phyloP scores from a whole-genome alignment of 2,329 filamentous ascomycete genomes.

The Clarireedia homoeocarpa region DNA sequence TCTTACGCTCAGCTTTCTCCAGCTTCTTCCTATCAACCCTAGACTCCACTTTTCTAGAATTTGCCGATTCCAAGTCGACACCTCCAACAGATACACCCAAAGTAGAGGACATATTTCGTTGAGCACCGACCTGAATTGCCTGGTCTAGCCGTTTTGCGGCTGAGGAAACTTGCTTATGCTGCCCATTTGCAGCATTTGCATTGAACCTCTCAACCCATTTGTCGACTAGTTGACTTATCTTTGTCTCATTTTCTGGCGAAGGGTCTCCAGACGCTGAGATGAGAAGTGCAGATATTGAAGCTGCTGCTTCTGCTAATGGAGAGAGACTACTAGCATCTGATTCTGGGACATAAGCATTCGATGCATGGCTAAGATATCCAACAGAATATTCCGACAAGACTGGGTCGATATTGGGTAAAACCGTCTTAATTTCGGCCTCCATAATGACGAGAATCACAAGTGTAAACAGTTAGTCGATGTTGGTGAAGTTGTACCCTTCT shows the following conservation, averaged over 20 bases:
- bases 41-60: conserved; percentile 88
- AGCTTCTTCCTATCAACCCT: conserved; percentile 98
- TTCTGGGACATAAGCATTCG: conserved; percentile 71
- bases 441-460: conserved; percentile 37
- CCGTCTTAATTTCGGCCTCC: conserved; percentile 80
- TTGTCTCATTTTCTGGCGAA: conserved; percentile 61
- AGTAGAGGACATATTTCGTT: conserved; percentile 94
- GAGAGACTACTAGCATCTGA: conserved; percentile 61
- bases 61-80: conserved; percentile 91
- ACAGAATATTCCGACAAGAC: conserved; percentile 87
- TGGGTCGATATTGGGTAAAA: conserved; percentile 81
- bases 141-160: conserved; percentile 83
- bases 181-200: conserved; percentile 62
- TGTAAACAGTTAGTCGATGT: background rate
- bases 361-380: conserved; percentile 90
- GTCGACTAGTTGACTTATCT: conserved; percentile 74
- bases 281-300: conserved; percentile 77
- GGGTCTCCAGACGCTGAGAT: conserved; percentile 87
- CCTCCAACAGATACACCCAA: conserved; percentile 75
- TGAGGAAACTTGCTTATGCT: conserved; percentile 63
- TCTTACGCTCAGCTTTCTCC: conserved; percentile 96
- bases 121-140: conserved; percentile 86
- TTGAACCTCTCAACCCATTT: conserved; percentile 84
- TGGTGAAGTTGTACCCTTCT: background rate
- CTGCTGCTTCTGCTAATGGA: conserved; percentile 76